Evolutionary conservation across 2,329 filamentous ascomycete genomes (phyloP).

Genomic region (Lasiodiplodia citricola): DNA sequence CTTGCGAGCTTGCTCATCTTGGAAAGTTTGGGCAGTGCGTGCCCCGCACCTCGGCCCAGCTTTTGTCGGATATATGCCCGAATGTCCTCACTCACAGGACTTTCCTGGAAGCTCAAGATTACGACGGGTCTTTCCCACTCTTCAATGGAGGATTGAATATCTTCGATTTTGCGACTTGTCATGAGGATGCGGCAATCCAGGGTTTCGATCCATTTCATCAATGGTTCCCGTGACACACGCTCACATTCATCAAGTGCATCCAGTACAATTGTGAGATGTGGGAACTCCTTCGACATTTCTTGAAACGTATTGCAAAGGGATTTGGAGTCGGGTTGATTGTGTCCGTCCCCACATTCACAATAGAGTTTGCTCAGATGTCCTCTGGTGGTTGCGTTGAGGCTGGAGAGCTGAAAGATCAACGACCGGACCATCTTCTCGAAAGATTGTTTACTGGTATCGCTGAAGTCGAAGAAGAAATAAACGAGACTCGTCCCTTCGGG

Average conservation of each 20-base stretch:
- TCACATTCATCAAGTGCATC: conserved; percentile 40
- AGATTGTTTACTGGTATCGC: conserved; percentile 38
- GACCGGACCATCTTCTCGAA: conserved; percentile 44
- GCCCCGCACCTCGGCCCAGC: no score
- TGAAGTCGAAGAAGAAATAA: conserved; percentile 46
- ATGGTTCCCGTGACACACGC: neutral
- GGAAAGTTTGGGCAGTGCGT: accelerated
- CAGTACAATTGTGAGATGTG: conserved; percentile 31
- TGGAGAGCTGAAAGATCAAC: conserved; percentile 43
- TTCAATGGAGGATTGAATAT: neutral
- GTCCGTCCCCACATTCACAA: conserved; percentile 29
- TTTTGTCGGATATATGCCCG: no score
- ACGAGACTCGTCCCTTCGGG: neutral
- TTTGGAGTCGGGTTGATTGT: conserved; percentile 32
- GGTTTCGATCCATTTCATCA: no score
- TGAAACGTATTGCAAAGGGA: conserved; percentile 32
- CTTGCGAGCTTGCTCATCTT: neutral
- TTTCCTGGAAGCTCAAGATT: no score
- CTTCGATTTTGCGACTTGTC: no score
- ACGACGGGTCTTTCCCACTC: no score
- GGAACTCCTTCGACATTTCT: conserved; percentile 29
- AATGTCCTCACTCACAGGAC: no score
- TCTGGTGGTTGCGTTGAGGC: neutral
- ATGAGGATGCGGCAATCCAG: no score
- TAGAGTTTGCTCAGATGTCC: neutral